Evolutionary conservation across 805 yeast genomes (phyloP), one percentile per base, ranked within the genome.

Genomic region (Maudiozyma turicensis): DNA sequence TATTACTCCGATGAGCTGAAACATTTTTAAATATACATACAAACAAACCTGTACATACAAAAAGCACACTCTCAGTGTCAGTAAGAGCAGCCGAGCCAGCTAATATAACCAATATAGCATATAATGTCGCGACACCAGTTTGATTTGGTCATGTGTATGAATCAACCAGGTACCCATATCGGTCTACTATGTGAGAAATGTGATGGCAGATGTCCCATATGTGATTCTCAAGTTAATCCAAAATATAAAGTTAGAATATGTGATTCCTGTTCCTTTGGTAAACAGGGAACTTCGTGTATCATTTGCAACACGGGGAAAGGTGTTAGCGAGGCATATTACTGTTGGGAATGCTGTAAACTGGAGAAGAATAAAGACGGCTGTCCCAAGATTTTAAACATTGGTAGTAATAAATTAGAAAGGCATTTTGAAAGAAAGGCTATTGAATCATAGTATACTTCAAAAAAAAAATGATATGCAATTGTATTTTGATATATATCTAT

Each of bases 361-460:
- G 97, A 89, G 60, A 81, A 80, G 58, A 87, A 86, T 60, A 71
- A 95, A 42, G 96, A 90, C 63, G 98, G 98, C 0, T 90, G 98
- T 69, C 97, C 97, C 1, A 76, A 82, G 56, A 79, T 90, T 47
- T 64, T 84, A 14, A 90, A 88, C 59, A 71, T 88, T 44, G 96
- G 97, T 8, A 77, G 87, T n/a, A 77, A 80, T 47, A 76, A 80
- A 59, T 72, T 81, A 5, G 95, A 85, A 55, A 70, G 73, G 65
- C 78, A 78, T 57, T 82, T 74, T 56, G 85, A 82, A 54, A 75
- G 74, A 64, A 76, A 74, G 44, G 34, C 46, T 35, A 37, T 47
- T 28, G 44, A 47, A 40, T 44, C 30, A 43, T 14, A 31, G 20
- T 9, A 39, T n/a, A 26, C 20, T 7, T 39, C 6, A 39, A n/a